Evolutionary conservation across 352 stramenopile species (phyloP).

Genomic region (Globisporangium rhizosaccharum): DNA sequence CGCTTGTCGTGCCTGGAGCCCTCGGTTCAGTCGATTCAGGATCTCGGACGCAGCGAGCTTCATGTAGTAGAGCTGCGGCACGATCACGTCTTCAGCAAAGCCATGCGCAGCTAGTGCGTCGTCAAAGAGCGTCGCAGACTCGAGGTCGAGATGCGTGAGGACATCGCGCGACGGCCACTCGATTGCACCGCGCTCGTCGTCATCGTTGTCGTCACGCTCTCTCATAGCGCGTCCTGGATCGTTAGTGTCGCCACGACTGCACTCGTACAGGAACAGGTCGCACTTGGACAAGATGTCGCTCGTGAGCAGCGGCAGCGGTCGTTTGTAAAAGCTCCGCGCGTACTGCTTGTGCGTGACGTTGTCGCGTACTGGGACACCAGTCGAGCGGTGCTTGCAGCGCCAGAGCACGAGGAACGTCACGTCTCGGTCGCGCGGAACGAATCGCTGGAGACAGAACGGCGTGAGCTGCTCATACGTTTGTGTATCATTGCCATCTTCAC

Average conservation of each 20-base stretch:
- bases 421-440: slow-evolving; percentile 22
- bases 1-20: slow-evolving; percentile 20
- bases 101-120: slow-evolving; percentile 19
- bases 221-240: neutral
- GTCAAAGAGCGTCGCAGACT: slow-evolving; percentile 11
- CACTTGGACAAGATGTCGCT: slow-evolving; percentile 16
- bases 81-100: slow-evolving; percentile 35
- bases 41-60: slow-evolving; percentile 53
- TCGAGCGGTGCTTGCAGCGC: slow-evolving; percentile 15
- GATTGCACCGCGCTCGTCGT: neutral
- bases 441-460: slow-evolving; percentile 43
- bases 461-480: neutral
- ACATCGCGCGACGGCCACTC: neutral
- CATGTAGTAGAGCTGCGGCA: slow-evolving; percentile 48
- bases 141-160: slow-evolving; percentile 10
- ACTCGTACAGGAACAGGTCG: slow-evolving; percentile 15
- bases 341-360: slow-evolving; percentile 5
- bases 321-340: slow-evolving; percentile 12
- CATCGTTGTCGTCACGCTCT: slow-evolving; percentile 5
- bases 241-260: neutral
- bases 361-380: neutral
- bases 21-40: slow-evolving; percentile 42
- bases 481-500: neutral
- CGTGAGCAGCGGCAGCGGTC: slow-evolving; percentile 9
- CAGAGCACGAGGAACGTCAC: slow-evolving; percentile 39